Base-by-base conservation (phyloP, 2,329 filamentous ascomycete species). In the Penicillium hesseltinei region DNA sequence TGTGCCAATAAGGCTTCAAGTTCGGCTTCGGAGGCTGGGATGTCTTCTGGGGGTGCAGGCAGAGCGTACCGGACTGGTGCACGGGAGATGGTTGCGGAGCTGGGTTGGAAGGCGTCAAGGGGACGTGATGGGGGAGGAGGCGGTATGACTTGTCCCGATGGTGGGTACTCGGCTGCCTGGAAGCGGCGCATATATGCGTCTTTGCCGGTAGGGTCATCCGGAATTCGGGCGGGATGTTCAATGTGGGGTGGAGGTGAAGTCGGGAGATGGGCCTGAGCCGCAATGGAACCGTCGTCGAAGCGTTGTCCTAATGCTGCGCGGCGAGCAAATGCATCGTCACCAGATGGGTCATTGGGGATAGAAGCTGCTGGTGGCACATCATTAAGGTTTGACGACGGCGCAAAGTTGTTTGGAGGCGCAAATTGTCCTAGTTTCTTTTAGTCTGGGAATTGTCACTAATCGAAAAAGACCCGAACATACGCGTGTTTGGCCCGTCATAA, bases 1-100 rank as follows among this genome's bases (percentile, higher is more conserved):
- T 65, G 73, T 42, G 74, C 77, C 36, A 81, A 60, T 44, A 77
- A 70, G 58, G 77, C 75, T 63, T 82, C 79, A 44, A 82, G 71
- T 64, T 82, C 77, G 38, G 81, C 78, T 67, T 83, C 77, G 8
- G 83, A 80, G 8, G 80, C 75, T 19, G 80, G 79, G n/a, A 82
- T 74, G 43, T 81, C 79, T 57, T 77, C 76, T 31, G 82, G 79
- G 10, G 82, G 75, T 11, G 79, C 75, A 4, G 82, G 81, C 39
- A 82, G 71, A 56, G 77, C 81, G 73, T 96, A 96, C 62, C 87
- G 88, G 11, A 96, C 84, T 1, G 92, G 90, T 0, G 89, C 88
- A 42, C 88, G 84, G 42, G 90, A 90, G 70, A 95, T 93, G 8
- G 85, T 87, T 11, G 83, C 79, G n/a, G 79, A 69, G 42, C 71